phyloP scores from a whole-genome alignment of 139 green algal genomes.

The Volvox africanus region DNA sequence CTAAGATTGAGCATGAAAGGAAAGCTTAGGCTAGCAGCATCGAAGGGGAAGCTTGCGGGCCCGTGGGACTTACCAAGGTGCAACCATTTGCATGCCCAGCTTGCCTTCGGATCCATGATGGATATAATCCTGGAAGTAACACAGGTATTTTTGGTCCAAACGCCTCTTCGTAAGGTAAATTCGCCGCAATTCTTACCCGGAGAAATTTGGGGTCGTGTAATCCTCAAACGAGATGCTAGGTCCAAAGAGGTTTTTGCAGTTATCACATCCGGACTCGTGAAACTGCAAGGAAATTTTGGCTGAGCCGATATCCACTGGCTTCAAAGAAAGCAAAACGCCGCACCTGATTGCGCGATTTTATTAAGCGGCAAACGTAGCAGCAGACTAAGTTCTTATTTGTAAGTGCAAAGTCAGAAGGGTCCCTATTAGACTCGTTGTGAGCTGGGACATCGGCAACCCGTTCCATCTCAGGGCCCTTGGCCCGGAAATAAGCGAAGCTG shows the following conservation, averaged over 20 bases:
- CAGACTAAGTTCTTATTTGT: slow-evolving; percentile 69
- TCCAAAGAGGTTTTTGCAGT: slow-evolving; percentile 76
- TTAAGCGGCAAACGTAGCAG: slow-evolving; percentile 66
- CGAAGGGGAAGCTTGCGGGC: too few species aligned
- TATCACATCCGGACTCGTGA: slow-evolving; percentile 78
- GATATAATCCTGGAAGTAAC: slow-evolving; percentile 65
- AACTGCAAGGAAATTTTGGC: slow-evolving; percentile 57
- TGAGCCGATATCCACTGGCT: neutral
- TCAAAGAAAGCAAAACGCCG: neutral
- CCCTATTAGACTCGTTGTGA: slow-evolving; percentile 31
- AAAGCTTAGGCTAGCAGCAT: too few species aligned
- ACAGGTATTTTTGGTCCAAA: neutral
- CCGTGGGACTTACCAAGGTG: slow-evolving; percentile 62
- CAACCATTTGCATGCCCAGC: slow-evolving; percentile 82
- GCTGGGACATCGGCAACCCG: slow-evolving; percentile 26
- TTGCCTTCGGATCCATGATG: slow-evolving; percentile 76
- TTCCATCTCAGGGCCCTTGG: slow-evolving; percentile 8
- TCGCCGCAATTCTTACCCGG: slow-evolving; percentile 58
- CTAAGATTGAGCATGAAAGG: too few species aligned
- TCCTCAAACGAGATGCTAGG: slow-evolving; percentile 72
- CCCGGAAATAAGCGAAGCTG: neutral
- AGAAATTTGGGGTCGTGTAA: slow-evolving; percentile 85
- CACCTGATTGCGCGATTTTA: slow-evolving; percentile 70
- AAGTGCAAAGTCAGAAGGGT: slow-evolving; percentile 59
- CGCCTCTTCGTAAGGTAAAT: neutral